Percentiles rank a stretch among this genome's conserved stretches.
These are phyloP conservation scores for Aspergillus sp. DNA, from an alignment of 2,329 filamentous ascomycete genomes.

Conservation along the genomic window DNA sequence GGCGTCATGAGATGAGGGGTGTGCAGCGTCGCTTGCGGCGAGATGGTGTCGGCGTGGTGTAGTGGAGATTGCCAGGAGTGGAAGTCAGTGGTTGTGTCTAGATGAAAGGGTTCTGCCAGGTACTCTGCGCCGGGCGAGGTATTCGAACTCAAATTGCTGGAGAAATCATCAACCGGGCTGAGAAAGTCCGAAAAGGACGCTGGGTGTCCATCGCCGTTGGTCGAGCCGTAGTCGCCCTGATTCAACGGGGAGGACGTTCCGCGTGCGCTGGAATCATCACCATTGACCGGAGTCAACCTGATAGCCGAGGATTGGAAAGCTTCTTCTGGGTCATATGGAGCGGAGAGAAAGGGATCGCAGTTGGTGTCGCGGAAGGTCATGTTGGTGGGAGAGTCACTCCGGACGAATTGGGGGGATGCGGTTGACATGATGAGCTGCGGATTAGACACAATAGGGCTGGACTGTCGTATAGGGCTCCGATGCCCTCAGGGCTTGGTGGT, in stretches of 20 bases:
- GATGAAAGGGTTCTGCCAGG: constrained; percentile 18
- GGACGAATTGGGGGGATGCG: constrained; percentile 22
- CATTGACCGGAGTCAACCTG: constrained; percentile 28
- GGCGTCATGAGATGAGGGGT: constrained; percentile 34
- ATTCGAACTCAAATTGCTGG: constrained; percentile 28
- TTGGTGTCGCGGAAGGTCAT: constrained; percentile 31
- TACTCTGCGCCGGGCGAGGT: constrained; percentile 24
- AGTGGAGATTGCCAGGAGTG: constrained; percentile 9
- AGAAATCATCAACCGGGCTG: constrained; percentile 28
- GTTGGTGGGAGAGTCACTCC: constrained; percentile 22
- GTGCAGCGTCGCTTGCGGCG: constrained; percentile 17
- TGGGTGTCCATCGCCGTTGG: constrained; percentile 13
- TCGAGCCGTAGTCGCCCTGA: constrained; percentile 6
- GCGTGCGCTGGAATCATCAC: constrained; percentile 18
- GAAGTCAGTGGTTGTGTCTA: constrained; percentile 17
- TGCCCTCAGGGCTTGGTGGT: too few relatives aligned
- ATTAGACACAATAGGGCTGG: background rate
- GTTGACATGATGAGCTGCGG: constrained; percentile 16
- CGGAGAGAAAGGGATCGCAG: constrained; percentile 40
- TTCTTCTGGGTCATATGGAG: constrained; percentile 39
- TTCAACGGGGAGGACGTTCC: constrained; percentile 12
- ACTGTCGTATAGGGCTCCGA: too few relatives aligned
- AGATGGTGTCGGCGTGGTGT: constrained; percentile 1
- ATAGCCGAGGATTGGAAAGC: constrained; percentile 33
- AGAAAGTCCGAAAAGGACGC: constrained; percentile 28